Evolutionary conservation across 2,329 filamentous ascomycete species (phyloP).

Genomic region (Metarhizium anisopliae): DNA sequence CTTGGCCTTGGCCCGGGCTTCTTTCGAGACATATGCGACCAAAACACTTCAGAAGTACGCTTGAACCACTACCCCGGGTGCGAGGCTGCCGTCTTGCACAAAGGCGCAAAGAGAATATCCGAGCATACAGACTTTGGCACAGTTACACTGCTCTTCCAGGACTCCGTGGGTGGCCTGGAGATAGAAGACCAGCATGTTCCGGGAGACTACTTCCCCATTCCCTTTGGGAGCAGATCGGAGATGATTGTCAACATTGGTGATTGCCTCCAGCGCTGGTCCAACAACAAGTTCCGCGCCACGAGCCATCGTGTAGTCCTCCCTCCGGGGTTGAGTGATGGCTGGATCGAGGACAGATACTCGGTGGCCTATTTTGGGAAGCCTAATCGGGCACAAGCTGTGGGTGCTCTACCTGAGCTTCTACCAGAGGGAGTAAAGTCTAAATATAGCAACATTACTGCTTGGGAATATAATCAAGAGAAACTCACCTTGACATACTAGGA

Average conservation of each 20-base stretch:
- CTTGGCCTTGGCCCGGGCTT: slow-evolving; percentile 58
- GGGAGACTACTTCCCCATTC: slow-evolving; percentile 16
- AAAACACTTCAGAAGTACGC: slow-evolving; percentile 49
- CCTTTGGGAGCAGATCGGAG: slow-evolving; percentile 14
- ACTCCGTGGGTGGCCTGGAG: slow-evolving; percentile 19
- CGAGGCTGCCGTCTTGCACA: slow-evolving; percentile 17
- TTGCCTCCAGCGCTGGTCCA: slow-evolving; percentile 28
- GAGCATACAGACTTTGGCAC: slow-evolving; percentile 26
- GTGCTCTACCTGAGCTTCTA: background rate
- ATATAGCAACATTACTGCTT: background rate
- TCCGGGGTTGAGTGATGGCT: slow-evolving; percentile 9
- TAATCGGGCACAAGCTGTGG: background rate
- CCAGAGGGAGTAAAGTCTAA: background rate
- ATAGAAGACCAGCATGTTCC: slow-evolving; percentile 17
- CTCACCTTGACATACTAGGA: background rate
- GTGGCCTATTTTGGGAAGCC: slow-evolving; percentile 16
- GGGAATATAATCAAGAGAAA: background rate
- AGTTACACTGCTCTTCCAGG: slow-evolving; percentile 22
- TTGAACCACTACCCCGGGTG: slow-evolving; percentile 44
- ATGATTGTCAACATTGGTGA: slow-evolving; percentile 32
- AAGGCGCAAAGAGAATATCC: slow-evolving; percentile 20
- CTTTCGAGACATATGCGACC: slow-evolving; percentile 56
- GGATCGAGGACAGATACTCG: slow-evolving; percentile 18
- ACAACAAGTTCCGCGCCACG: slow-evolving; percentile 22
- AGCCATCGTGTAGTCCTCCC: slow-evolving; percentile 24